Evolutionary conservation across 768 basidiomycete genomes (phyloP), one percentile per base, ranked within the genome.

Genomic region (Agaricus sinodeliciosus): DNA sequence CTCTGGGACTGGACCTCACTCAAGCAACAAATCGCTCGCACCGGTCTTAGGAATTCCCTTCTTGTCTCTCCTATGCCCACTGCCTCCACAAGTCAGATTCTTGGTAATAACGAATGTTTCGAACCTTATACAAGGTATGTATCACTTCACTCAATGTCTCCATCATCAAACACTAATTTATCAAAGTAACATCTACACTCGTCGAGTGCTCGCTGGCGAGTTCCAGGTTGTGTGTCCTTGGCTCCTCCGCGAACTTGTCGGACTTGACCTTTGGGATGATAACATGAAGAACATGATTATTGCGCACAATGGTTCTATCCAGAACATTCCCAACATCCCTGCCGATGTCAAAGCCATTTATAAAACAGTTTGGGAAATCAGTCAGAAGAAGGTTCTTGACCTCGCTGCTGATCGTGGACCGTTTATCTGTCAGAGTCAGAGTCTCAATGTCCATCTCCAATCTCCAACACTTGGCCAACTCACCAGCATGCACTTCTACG

Each of bases 331-430:
- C 25, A 80, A 64, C 43, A 92, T 98, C 59, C 94, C 95, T 1
- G 85, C 84, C 54, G 82, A 96, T 59, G 78, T 94, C 71, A 97
- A 96, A 72, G 89, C 90, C 0, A 94, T 99, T 73, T 99, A 99
- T 83, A 97, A 97, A 77, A 99, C 95, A n/a, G 95, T 97, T 45
- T 99, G 95, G 95, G 95, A 99, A 74, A 94, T 99, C 69, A 86
- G 82, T 42, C 95, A 98, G 75, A 98, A 97, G 89, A 94, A 91
- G 66, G 84, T 99, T 58, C 85, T 99, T 54, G 96, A 99, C 72
- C 79, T 99, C 60, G 88, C 96, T 48, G 96, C 96, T n/a, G 96
- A 99, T 67, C 93, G 96, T 56, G 95, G 94, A 36, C 93, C 96
- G 1, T 99, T 85, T 75, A 96, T 98, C 69, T 95, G 93, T 72